Conservation (phyloP, 768 basidiomycete genomes). For the Tylopilus rubrobrunneus region DNA sequence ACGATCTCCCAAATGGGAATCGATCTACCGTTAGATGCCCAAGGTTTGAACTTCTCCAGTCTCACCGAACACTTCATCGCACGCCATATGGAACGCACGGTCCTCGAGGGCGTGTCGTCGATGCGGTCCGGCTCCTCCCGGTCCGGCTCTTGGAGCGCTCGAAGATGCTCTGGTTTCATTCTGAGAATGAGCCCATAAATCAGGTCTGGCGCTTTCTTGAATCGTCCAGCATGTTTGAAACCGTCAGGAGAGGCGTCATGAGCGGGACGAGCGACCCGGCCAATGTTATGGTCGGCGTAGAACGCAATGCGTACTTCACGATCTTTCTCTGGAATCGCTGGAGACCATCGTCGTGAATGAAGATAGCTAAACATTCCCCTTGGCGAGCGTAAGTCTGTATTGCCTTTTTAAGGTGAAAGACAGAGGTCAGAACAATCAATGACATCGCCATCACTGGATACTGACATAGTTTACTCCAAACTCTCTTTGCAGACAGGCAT, state of each 20-base stretch:
- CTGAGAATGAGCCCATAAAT: constrained; percentile 64
- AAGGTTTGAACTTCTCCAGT: constrained; percentile 62
- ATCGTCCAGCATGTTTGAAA: constrained; percentile 60
- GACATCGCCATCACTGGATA: neutral
- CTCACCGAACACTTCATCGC: constrained; percentile 68
- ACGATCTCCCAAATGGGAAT: constrained; percentile 77
- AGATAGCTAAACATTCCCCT: constrained; percentile 54
- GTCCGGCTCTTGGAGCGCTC: constrained; percentile 41
- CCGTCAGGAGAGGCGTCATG: constrained; percentile 29
- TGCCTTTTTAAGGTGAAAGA: constrained; percentile 59
- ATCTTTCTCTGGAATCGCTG: constrained; percentile 44
- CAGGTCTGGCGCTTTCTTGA: constrained; percentile 94
- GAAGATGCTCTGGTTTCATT: constrained; percentile 34
- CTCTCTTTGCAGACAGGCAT: constrained; percentile 89
- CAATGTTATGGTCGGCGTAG: constrained; percentile 57
- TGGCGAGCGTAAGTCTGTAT: constrained; percentile 65
- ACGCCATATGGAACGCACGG: constrained; percentile 63
- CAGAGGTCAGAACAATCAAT: constrained; percentile 38
- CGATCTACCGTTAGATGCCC: constrained; percentile 73
- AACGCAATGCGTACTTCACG: constrained; percentile 46
- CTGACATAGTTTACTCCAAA: constrained; percentile 77
- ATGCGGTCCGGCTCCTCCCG: constrained; percentile 32
- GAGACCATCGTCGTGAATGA: constrained; percentile 62
- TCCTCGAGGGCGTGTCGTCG: constrained; percentile 57
- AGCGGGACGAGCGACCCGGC: constrained; percentile 55